phyloP scores from a whole-genome alignment of 2,329 filamentous ascomycete genomes.

The Stagonosporopsis tanaceti region DNA sequence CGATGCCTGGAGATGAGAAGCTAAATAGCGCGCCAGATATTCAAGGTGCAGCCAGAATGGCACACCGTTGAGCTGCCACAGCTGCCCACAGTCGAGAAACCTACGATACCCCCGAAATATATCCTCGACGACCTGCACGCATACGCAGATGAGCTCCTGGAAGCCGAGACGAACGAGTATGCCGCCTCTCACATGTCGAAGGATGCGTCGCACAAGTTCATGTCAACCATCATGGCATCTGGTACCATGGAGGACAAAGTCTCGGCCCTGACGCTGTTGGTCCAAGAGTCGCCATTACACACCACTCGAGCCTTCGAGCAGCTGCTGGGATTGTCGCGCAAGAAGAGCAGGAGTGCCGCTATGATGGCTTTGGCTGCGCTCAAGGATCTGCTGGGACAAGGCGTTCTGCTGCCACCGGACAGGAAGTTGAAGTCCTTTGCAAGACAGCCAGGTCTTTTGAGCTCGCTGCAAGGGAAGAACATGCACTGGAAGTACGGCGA shows the following conservation, averaged over 20 bases:
- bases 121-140: slow-evolving; percentile 68
- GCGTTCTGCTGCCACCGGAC: slow-evolving; percentile 81
- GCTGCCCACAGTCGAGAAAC: slow-evolving; percentile 58
- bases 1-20: slow-evolving; percentile 11
- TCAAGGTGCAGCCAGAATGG: slow-evolving; percentile 73
- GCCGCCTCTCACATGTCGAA: slow-evolving; percentile 73
- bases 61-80: slow-evolving; percentile 65
- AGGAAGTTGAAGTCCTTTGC: slow-evolving; percentile 82
- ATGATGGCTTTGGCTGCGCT: slow-evolving; percentile 91
- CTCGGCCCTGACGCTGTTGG: slow-evolving; percentile 89
- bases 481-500: slow-evolving; percentile 74
- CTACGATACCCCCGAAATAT: slow-evolving; percentile 58
- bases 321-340: slow-evolving; percentile 82
- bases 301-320: slow-evolving; percentile 89
- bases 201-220: slow-evolving; percentile 91
- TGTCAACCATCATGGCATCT: slow-evolving; percentile 95
- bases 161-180: slow-evolving; percentile 80
- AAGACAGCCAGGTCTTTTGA: slow-evolving; percentile 78
- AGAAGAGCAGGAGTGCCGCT: slow-evolving; percentile 91
- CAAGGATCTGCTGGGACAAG: slow-evolving; percentile 92
- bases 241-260: slow-evolving; percentile 97
- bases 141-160: slow-evolving; percentile 77
- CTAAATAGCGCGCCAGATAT: slow-evolving; percentile 54
- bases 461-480: slow-evolving; percentile 70
- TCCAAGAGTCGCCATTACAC: slow-evolving; percentile 95